These are phyloP conservation scores for Hanseniaspora thailandica DNA, from an alignment of 805 yeast species.

Conservation along the genomic window DNA sequence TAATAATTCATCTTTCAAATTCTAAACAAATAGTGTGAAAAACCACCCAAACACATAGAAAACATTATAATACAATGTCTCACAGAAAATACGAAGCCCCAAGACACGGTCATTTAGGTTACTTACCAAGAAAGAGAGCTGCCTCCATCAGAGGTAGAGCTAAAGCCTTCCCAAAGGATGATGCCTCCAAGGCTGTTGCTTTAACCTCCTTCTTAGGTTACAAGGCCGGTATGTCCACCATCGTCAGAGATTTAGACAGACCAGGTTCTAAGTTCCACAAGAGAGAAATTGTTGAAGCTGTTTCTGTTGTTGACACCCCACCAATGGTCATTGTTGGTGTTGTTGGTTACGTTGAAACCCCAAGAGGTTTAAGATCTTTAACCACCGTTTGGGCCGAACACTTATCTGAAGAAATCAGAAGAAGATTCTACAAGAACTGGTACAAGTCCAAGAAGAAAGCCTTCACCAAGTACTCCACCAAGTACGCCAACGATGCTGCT, in stretches of 20 bases:
- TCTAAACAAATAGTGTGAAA: background rate
- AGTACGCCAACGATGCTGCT: constrained; percentile 85
- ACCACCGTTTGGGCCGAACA: constrained; percentile 99
- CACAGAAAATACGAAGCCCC: constrained; percentile 99
- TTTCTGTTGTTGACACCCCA: constrained; percentile 98
- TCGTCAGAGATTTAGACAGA: constrained; percentile 99
- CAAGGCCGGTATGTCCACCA: constrained; percentile 99
- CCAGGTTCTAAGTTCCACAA: constrained; percentile 99
- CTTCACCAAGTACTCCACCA: constrained; percentile 98
- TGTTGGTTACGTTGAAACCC: constrained; percentile 99
- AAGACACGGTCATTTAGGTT: constrained; percentile 99
- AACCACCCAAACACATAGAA: constrained; percentile 21
- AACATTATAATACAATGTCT: constrained; percentile 52
- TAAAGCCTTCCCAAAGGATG: constrained; percentile 99
- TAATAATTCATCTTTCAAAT: background rate
- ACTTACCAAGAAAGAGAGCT: constrained; percentile 99
- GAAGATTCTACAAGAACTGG: constrained; percentile 99
- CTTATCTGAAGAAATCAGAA: constrained; percentile 96
- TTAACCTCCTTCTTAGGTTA: constrained; percentile 99
- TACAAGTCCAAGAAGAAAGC: constrained; percentile 99
- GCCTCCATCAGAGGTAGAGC: constrained; percentile 96
- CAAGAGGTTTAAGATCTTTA: constrained; percentile 98
- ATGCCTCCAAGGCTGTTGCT: constrained; percentile 93
- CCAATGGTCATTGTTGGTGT: constrained; percentile 98
- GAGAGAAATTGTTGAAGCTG: constrained; percentile 99